Evolutionary conservation across 2,329 filamentous ascomycete species (phyloP), one percentile per base, ranked within the genome.

Genomic region (Polytolypa hystricis): DNA sequence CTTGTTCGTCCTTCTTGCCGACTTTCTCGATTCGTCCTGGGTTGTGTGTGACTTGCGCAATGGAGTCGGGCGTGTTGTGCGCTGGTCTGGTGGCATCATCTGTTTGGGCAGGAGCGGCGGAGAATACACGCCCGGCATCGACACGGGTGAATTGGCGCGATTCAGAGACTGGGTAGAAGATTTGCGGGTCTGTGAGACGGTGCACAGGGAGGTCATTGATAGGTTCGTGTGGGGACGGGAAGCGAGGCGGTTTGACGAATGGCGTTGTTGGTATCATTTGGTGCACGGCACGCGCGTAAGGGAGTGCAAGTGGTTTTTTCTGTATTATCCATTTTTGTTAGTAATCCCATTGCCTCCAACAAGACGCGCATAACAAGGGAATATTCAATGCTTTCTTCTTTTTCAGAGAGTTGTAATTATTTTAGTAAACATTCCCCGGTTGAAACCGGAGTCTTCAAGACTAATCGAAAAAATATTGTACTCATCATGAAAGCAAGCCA

Each of bases 401-500:
- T 38, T 47, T 84, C 80, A 84, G 80, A 80, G 75, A 80, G 74
- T 79, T 75, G 72, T 71, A 74, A 74, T 67, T 67, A 81, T 70
- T 89, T 89, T 47, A 46, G 52, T 59, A 61, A 60, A 51, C 64
- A 95, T 58, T 77, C 54, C 54, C 54, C 48, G 49, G 38, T 42
- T 46, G 42, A 50, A 35, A 37, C 47, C 59, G 67, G 62, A 78
- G 87, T 96, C 87, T 94, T 95, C 72, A 93, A 94, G 89, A 96
- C 89, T 95, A 94, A 96, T 95, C 89, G 89, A 76, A n/a, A n/a
- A n/a, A n/a, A n/a, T n/a, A 68, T 81, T 74, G 77, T 79, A 76
- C 73, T 84, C 79, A 82, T 82, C 78, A 81, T 68, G 42, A 42
- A 51, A 38, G 16, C 28, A 8, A 20, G 20, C 28, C 31, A 7